Percentiles rank a stretch among this genome's conserved stretches.
Conservation (phyloP, 169 alveolate genomes). For the Babesia bovis region DNA sequence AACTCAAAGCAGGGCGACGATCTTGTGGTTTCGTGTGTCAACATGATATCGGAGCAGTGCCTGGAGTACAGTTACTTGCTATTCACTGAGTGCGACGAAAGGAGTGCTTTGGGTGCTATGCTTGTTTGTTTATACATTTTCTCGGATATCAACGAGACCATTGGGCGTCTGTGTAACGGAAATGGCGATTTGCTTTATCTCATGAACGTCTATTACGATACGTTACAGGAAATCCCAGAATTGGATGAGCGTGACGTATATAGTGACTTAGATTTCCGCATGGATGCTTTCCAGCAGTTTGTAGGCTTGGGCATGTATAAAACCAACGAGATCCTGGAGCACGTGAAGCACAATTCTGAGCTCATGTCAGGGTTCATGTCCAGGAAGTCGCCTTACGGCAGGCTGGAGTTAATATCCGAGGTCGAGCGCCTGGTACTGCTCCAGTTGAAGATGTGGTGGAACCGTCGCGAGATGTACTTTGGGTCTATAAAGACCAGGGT, state of each 20-base stretch:
- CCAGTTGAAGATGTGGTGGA: constrained; percentile 62
- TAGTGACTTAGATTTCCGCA: constrained; percentile 1
- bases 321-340: constrained; percentile 4
- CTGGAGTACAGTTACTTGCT: constrained; percentile 12
- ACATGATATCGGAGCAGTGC: constrained; percentile 54
- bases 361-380: constrained; percentile 15
- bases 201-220: constrained; percentile 26
- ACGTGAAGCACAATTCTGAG: not conserved
- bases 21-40: constrained; percentile 35
- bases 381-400: constrained; percentile 1
- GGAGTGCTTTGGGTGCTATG: not conserved
- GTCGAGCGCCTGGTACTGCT: constrained; percentile 37
- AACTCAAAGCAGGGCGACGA: constrained; percentile 28
- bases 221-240: constrained; percentile 6
- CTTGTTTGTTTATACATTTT: constrained; percentile 36
- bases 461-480: constrained; percentile 20
- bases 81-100: constrained; percentile 1
- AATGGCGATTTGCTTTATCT: constrained; percentile 39
- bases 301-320: not conserved
- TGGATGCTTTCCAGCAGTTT: constrained; percentile 14
- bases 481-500: constrained; percentile 20
- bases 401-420: constrained; percentile 1
- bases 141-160: constrained; percentile 3
- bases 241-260: constrained; percentile 5
- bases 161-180: constrained; percentile 26